These are phyloP conservation scores for Arthroderma sp. DNA, from an alignment of 2,329 filamentous ascomycete genomes.

Conservation along the genomic window DNA sequence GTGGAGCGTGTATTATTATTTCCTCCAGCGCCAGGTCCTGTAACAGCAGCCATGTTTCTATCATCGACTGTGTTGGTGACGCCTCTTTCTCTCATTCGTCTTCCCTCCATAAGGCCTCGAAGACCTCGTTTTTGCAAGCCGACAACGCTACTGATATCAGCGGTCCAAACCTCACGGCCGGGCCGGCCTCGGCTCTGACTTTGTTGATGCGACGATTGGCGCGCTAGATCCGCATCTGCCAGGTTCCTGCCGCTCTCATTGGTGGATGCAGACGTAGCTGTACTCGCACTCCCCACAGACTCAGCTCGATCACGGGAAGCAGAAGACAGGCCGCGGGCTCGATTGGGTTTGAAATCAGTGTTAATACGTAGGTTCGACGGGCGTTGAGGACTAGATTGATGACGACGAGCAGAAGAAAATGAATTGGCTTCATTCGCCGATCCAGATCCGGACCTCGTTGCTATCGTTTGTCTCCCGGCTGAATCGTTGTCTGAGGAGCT, in stretches of 20 bases:
- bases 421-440: neutral
- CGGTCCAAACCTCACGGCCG: slow-evolving; percentile 58
- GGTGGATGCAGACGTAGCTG: slow-evolving; percentile 25
- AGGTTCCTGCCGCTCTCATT: slow-evolving; percentile 25
- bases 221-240: slow-evolving; percentile 21
- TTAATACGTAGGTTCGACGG: slow-evolving; percentile 25
- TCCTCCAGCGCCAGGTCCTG: neutral
- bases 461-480: slow-evolving; percentile 17
- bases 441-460: slow-evolving; percentile 5
- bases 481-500: slow-evolving; percentile 28
- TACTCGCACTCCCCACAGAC: slow-evolving; percentile 25
- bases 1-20: neutral
- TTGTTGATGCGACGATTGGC: slow-evolving; percentile 1
- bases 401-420: slow-evolving; percentile 2
- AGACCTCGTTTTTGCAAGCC: slow-evolving; percentile 88
- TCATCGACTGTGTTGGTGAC: slow-evolving; percentile 17
- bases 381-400: slow-evolving; percentile 8
- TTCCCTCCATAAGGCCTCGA: slow-evolving; percentile 85
- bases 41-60: slow-evolving; percentile 13
- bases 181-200: slow-evolving; percentile 21
- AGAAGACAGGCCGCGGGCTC: neutral
- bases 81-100: slow-evolving; percentile 50
- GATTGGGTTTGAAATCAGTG: slow-evolving; percentile 21
- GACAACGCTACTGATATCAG: slow-evolving; percentile 69
- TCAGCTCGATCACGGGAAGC: slow-evolving; percentile 23